Evolutionary conservation across 106 monocot species (phyloP).

Genomic region (Vanilla planifolia): DNA sequence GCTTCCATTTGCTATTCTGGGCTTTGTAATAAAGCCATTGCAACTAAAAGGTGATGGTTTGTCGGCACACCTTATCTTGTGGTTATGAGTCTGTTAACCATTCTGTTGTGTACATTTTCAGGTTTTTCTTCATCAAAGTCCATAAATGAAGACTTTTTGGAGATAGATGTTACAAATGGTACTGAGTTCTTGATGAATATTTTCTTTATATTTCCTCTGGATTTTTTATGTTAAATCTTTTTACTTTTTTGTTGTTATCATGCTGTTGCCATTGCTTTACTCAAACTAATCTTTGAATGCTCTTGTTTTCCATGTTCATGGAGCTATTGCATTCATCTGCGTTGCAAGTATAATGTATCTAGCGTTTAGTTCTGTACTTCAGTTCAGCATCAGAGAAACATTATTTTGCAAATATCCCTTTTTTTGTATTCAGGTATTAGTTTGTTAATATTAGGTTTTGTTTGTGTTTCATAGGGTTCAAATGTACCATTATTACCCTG

Average conservation of each 20-base stretch:
- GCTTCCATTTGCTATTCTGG: conserved; percentile 97
- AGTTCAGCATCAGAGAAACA: too few species aligned
- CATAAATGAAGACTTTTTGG: conserved; percentile 15
- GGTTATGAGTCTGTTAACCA: not conserved
- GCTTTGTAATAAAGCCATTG: conserved; percentile 79
- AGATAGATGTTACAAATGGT: conserved; percentile 25
- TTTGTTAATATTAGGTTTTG: too few species aligned
- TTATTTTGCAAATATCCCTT: too few species aligned
- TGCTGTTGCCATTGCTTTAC: not conserved
- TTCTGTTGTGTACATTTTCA: conserved; percentile 12
- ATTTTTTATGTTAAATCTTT: not conserved
- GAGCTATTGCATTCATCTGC: not conserved
- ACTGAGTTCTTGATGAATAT: not conserved
- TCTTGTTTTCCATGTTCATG: not conserved
- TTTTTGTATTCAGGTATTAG: too few species aligned
- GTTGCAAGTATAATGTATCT: too few species aligned
- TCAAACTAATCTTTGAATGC: not conserved
- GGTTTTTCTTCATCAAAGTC: conserved; percentile 53
- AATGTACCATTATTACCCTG: too few species aligned
- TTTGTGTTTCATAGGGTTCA: too few species aligned
- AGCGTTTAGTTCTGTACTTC: too few species aligned
- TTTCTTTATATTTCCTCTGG: not conserved
- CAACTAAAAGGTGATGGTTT: conserved; percentile 71
- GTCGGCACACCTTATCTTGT: not conserved
- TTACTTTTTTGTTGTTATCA: not conserved